phyloP scores from a whole-genome alignment of 2,329 filamentous ascomycete species.

The Exophiala aquamarina region DNA sequence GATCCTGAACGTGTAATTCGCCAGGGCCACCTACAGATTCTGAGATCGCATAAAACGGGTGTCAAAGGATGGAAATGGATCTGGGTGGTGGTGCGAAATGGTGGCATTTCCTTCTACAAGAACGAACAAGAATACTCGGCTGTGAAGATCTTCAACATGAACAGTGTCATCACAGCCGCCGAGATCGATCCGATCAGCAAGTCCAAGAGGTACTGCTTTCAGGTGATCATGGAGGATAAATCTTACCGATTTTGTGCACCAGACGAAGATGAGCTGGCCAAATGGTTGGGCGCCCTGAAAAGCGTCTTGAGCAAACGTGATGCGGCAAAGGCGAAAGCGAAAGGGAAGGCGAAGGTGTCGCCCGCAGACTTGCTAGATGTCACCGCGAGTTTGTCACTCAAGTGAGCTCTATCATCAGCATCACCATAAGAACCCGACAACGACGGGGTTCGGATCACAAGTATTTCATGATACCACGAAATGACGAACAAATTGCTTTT shows the following conservation, averaged over 20 bases:
- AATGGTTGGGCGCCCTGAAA: conserved; percentile 88
- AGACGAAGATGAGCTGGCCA: conserved; percentile 78
- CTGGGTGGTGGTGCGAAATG: conserved; percentile 86
- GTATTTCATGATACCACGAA: conserved; percentile 1
- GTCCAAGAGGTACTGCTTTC: conserved; percentile 82
- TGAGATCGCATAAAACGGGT: conserved; percentile 74
- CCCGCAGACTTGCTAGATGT: conserved; percentile 4
- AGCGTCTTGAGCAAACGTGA: conserved; percentile 48
- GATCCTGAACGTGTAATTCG: conserved; percentile 89
- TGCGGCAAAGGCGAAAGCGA: conserved; percentile 12
- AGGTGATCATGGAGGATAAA: conserved; percentile 92
- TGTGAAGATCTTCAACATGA: conserved; percentile 75
- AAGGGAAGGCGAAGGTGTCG: conserved; percentile 13
- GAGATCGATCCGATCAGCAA: conserved; percentile 86
- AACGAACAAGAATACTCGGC: conserved; percentile 87
- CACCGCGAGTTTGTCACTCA: conserved; percentile 8
- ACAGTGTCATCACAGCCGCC: conserved; percentile 81
- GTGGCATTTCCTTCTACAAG: conserved; percentile 87
- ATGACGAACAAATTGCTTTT: no score
- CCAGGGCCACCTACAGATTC: conserved; percentile 84
- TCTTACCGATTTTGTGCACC: conserved; percentile 73
- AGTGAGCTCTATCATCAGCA: neutral
- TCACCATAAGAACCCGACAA: neutral
- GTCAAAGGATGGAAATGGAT: conserved; percentile 92
- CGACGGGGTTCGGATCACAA: conserved; percentile 1